Evolutionary conservation across 345 rosid genomes (phyloP).

Genomic region (Gossypioides kirkii): DNA sequence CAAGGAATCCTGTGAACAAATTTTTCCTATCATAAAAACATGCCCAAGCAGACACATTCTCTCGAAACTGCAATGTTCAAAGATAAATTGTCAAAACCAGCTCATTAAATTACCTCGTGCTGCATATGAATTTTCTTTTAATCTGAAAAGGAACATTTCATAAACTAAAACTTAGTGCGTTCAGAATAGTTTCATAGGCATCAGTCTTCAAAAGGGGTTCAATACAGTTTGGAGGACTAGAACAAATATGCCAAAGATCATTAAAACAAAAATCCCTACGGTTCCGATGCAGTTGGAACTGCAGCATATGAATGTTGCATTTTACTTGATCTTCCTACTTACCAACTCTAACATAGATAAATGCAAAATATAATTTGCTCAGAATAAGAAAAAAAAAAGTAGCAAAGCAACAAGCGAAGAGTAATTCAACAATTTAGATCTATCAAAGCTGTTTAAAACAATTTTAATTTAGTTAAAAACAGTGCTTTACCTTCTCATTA

Average conservation of each 20-base stretch:
- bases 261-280: too few species aligned
- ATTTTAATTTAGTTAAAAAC: neutral
- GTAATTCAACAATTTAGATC: neutral
- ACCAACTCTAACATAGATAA: neutral
- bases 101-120: neutral
- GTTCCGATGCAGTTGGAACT: too few species aligned
- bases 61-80: conserved; percentile 68
- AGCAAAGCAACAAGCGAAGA: neutral
- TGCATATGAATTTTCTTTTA: neutral
- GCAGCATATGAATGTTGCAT: neutral
- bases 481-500: conserved; percentile 68
- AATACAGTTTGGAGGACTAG: too few species aligned
- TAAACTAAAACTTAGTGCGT: too few species aligned
- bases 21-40: conserved; percentile 83
- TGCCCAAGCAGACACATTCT: conserved; percentile 95
- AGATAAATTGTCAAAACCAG: neutral
- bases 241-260: too few species aligned
- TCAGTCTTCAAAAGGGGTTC: too few species aligned
- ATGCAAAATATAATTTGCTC: neutral
- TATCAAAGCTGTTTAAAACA: neutral
- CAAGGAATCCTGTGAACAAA: conserved; percentile 66
- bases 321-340: neutral
- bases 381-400: neutral
- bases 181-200: too few species aligned
- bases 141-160: too few species aligned